Percentiles rank a stretch among this genome's conserved stretches.
phyloP scores from a whole-genome alignment of 768 basidiomycete species.

The Boletellus sp. region DNA sequence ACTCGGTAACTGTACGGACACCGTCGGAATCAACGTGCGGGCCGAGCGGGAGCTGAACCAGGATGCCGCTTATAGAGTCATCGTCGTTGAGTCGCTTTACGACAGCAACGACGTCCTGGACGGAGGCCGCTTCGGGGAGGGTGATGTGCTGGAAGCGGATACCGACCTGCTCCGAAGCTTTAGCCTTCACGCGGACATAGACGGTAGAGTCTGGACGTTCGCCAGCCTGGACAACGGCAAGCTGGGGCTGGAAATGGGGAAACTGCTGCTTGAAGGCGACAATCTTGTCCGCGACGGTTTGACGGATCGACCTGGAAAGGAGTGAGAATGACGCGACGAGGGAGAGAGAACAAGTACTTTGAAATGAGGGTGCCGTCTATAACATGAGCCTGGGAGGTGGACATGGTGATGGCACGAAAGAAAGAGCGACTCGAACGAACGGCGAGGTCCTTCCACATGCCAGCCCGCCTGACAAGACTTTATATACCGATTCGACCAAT shows the following conservation, averaged over 20 bases:
- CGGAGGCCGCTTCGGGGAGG: constrained; percentile 62
- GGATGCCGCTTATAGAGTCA: constrained; percentile 76
- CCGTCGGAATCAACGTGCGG: constrained; percentile 76
- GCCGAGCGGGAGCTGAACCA: constrained; percentile 94
- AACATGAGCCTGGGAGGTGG: constrained; percentile 45
- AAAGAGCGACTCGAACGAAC: constrained; percentile 5
- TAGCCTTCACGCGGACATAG: constrained; percentile 97
- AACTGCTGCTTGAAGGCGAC: constrained; percentile 55
- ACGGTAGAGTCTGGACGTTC: constrained; percentile 84
- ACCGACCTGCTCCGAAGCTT: constrained; percentile 92
- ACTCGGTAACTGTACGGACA: constrained; percentile 91
- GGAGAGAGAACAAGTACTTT: constrained; percentile 50
- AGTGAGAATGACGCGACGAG: constrained; percentile 13
- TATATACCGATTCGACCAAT: constrained; percentile 1
- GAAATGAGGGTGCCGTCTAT: constrained; percentile 86
- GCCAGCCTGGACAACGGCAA: constrained; percentile 93
- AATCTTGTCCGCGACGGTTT: constrained; percentile 70
- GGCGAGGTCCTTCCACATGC: constrained; percentile 4
- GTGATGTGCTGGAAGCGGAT: constrained; percentile 81
- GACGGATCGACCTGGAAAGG: constrained; percentile 68
- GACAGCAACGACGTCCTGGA: constrained; percentile 69
- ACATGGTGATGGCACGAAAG: constrained; percentile 33
- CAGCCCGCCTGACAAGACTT: neutral
- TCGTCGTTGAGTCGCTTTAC: constrained; percentile 85
- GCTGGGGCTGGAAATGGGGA: constrained; percentile 88